These are phyloP conservation scores for Botrytis byssoidea DNA, from an alignment of 2,329 filamentous ascomycete species.

Conservation along the genomic window DNA sequence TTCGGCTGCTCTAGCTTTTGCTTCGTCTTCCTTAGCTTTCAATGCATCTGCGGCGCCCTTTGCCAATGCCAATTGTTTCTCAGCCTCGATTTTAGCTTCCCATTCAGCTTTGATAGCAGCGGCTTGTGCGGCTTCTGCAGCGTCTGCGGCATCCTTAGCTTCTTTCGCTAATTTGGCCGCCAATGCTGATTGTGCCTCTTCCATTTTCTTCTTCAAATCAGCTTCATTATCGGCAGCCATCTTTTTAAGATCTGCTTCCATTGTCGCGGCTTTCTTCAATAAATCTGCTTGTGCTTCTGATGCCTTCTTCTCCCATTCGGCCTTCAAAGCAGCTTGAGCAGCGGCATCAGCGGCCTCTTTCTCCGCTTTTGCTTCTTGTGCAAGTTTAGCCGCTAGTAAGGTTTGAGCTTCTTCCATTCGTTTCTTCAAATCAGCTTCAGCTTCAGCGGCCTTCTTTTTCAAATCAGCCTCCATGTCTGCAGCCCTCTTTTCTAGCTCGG, in stretches of 20 bases:
- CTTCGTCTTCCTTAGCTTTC: slow-evolving; percentile 39
- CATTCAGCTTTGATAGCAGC: slow-evolving; percentile 45
- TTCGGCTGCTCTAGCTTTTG: slow-evolving; percentile 48
- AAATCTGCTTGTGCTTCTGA: slow-evolving; percentile 27
- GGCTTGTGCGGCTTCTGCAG: slow-evolving; percentile 39
- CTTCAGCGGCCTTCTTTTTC: slow-evolving; percentile 26
- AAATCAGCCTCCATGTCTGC: slow-evolving; percentile 20
- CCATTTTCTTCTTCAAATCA: slow-evolving; percentile 22
- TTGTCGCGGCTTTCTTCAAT: slow-evolving; percentile 41
- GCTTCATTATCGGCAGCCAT: slow-evolving; percentile 35
- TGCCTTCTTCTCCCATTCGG: slow-evolving; percentile 28
- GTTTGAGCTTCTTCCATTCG: slow-evolving; percentile 28
- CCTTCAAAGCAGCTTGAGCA: slow-evolving; percentile 20
- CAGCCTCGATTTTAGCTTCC: slow-evolving; percentile 45
- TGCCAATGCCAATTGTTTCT: slow-evolving; percentile 28
- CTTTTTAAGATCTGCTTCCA: slow-evolving; percentile 39
- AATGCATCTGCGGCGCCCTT: slow-evolving; percentile 32
- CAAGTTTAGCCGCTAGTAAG: slow-evolving; percentile 13
- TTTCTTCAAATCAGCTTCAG: slow-evolving; percentile 26
- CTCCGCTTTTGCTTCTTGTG: slow-evolving; percentile 25
- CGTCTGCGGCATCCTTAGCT: slow-evolving; percentile 39
- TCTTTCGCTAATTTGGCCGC: slow-evolving; percentile 20
- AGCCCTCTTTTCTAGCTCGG: slow-evolving; percentile 22
- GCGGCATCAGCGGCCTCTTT: slow-evolving; percentile 25
- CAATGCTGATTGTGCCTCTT: slow-evolving; percentile 19